Conservation (phyloP, 345 rosid genomes). For the Leavenworthia alabamica region DNA sequence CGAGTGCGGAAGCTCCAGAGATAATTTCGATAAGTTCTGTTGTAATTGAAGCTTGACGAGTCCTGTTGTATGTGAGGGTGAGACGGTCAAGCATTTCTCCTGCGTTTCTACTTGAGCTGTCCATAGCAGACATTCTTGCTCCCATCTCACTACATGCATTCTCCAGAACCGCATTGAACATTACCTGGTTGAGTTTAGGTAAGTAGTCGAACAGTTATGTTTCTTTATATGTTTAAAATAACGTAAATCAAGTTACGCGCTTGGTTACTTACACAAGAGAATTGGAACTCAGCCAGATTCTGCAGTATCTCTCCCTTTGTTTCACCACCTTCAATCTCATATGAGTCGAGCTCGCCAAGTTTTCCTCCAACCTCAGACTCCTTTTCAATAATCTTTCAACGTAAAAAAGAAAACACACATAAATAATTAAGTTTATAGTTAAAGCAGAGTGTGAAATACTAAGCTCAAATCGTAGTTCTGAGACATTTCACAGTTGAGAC, state of each 20-base stretch:
- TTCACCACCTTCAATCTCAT: constrained; percentile 96
- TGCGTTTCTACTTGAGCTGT: constrained; percentile 97
- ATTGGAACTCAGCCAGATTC: constrained; percentile 90
- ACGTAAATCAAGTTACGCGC: background rate
- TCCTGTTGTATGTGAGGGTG: constrained; percentile 84
- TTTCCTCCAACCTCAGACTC: constrained; percentile 83
- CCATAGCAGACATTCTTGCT: constrained; percentile 94
- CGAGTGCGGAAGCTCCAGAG: constrained; percentile 89
- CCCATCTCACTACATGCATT: constrained; percentile 84
- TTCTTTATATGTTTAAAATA: background rate
- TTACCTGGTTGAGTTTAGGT: constrained; percentile 34
- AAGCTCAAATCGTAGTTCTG: background rate
- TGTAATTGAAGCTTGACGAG: constrained; percentile 98
- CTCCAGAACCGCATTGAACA: constrained; percentile 94
- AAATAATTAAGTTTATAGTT: background rate
- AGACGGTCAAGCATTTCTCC: constrained; percentile 97
- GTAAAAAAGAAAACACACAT: background rate
- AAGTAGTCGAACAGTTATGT: background rate
- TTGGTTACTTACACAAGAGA: constrained; percentile 78
- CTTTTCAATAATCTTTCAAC: constrained; percentile 65
- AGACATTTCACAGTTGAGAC: constrained; percentile 19
- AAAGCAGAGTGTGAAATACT: background rate
- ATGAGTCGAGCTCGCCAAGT: constrained; percentile 85
- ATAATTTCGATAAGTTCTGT: constrained; percentile 96
- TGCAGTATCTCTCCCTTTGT: constrained; percentile 91